phyloP scores from a whole-genome alignment of 1,284 basidiomycete species.

The Cutaneotrichosporon cyanovorans region DNA sequence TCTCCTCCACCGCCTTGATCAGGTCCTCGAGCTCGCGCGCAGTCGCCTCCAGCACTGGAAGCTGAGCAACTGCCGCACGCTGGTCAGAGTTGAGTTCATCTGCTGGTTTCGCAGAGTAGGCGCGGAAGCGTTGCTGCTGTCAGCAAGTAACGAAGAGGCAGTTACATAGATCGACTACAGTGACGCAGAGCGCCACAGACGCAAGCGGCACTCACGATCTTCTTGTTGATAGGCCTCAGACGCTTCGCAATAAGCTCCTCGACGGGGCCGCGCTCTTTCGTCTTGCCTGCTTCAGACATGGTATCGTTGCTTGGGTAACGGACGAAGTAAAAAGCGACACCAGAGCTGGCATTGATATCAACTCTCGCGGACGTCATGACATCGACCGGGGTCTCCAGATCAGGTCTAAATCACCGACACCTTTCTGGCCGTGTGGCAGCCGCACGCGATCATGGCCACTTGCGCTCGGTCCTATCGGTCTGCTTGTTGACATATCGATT shows the following conservation, averaged over 20 bases:
- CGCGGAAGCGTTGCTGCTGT: constrained; percentile 60
- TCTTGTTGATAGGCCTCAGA: constrained; percentile 66
- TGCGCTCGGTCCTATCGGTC: background rate
- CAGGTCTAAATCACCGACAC: too few species aligned
- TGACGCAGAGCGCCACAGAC: too few species aligned
- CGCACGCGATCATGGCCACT: too few species aligned
- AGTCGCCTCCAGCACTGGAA: constrained; percentile 65
- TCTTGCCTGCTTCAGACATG: background rate
- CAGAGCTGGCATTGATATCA: too few species aligned
- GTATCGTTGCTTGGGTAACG: too few species aligned
- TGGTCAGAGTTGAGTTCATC: constrained; percentile 78
- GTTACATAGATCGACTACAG: too few species aligned
- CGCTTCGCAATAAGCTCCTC: constrained; percentile 70
- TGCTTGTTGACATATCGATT: constrained; percentile 1
- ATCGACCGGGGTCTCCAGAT: too few species aligned
- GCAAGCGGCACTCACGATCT: constrained; percentile 69
- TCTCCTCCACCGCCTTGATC: constrained; percentile 61
- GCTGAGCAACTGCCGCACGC: constrained; percentile 58
- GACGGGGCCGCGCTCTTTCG: constrained; percentile 51
- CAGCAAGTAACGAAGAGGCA: too few species aligned
- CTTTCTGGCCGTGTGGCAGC: too few species aligned
- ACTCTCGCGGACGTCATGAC: too few species aligned
- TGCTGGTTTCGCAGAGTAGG: constrained; percentile 58
- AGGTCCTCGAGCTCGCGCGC: constrained; percentile 73
- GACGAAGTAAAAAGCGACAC: too few species aligned